Evolutionary conservation across 768 basidiomycete species (phyloP), one percentile per base, ranked within the genome.

Genomic region (Fibroporia radiculosa): DNA sequence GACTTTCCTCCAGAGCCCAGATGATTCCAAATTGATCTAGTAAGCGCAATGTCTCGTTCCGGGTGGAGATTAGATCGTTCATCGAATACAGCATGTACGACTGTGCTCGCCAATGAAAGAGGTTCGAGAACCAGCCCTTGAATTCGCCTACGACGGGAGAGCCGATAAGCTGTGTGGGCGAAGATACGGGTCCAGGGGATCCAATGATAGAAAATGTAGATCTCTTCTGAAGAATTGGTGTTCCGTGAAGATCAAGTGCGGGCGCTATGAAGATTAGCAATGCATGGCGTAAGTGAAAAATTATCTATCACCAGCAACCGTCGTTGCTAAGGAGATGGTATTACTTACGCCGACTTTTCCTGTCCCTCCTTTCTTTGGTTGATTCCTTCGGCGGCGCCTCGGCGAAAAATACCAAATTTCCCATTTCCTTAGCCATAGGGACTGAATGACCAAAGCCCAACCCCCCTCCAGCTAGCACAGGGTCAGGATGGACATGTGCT

Each of bases 91-190:
- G 62, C 48, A 65, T 61, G 57, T 64, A 71, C 19, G 71, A 64
- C 43, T 78, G 76, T 25, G 73, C 70, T 58, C 87, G 92, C 87
- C 91, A 96, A 62, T 82, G 87, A 71, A 98, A 97, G 24, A 98
- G 69, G 53, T 87, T 95, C 18, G 90, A 88, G 65, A 98, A 93
- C 93, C 93, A 96, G 26, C 84, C 86, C 59, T 84, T 86, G 64
- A 89, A 80, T 62, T 89, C 87, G 46, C 82, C 82, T 12, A 85
- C 82, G 8, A 78, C 81, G n/a, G 84, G 84, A 13, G 84, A 79
- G 6, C 76, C 67, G 38, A 62, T 66, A 19, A 48, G 60, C 48
- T 58, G 61, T 22, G 49, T 66, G 48, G 51, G 69, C 42, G 54
- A 64, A 16, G 70, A 67, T 42, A 74, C 61, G 2, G 66, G 50